These are phyloP conservation scores for Arthrobotrys sinensis DNA, from an alignment of 2,329 filamentous ascomycete species.

Conservation along the genomic window DNA sequence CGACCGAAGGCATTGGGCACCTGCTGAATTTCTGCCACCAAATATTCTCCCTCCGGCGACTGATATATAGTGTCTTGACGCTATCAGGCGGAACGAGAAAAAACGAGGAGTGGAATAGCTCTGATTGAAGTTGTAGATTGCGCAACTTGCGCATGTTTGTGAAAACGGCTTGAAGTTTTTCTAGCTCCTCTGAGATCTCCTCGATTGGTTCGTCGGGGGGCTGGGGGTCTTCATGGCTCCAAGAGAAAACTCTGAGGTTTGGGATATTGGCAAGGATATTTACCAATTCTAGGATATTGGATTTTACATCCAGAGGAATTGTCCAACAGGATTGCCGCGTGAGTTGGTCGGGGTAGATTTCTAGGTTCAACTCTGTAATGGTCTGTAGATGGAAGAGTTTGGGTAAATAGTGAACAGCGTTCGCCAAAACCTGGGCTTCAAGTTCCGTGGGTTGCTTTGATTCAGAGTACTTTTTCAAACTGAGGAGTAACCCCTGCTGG, in stretches of 20 bases:
- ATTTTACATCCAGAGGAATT: neutral
- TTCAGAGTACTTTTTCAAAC: neutral
- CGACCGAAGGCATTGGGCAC: neutral
- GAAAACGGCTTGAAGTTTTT: neutral
- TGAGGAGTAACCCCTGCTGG: neutral
- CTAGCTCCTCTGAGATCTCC: neutral
- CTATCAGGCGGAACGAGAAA: slow-evolving; percentile 10
- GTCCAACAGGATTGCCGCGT: neutral
- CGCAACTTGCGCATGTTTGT: neutral
- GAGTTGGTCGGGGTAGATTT: neutral
- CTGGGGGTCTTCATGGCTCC: neutral
- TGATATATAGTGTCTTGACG: neutral
- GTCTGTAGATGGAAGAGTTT: neutral
- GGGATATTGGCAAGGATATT: neutral
- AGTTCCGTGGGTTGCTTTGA: neutral
- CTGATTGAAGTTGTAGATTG: neutral
- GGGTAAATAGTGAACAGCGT: neutral
- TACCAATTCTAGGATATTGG: neutral
- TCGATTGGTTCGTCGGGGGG: neutral
- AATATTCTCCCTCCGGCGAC: neutral
- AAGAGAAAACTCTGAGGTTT: neutral
- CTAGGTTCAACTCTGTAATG: neutral
- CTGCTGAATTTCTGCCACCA: slow-evolving; percentile 15
- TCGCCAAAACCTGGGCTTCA: neutral
- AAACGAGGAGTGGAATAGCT: slow-evolving; percentile 1